A percentile compares a stretch with the other conserved stretches of the same genome.
phyloP scores from a whole-genome alignment of 768 basidiomycete species.

The Lactarius sp. region DNA sequence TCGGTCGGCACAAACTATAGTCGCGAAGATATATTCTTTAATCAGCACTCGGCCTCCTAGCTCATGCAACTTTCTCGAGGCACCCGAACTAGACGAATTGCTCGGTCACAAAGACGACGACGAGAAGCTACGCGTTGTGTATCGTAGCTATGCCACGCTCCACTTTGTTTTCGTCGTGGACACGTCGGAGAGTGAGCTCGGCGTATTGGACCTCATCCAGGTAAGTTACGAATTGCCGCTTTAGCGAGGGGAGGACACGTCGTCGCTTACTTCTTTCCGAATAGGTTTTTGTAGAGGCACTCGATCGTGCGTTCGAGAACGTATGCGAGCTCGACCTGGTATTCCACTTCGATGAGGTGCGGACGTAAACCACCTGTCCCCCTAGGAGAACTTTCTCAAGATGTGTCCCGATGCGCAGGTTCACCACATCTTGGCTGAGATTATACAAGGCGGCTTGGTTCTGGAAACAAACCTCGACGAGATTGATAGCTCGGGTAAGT shows the following conservation, averaged over 20 bases:
- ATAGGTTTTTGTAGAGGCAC: conserved; percentile 94
- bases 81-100: conserved; percentile 75
- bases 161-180: conserved; percentile 98
- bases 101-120: conserved; percentile 49
- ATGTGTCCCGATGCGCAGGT: conserved; percentile 46
- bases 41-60: conserved; percentile 75
- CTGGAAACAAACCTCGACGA: conserved; percentile 92
- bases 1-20: conserved; percentile 59
- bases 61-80: conserved; percentile 96
- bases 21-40: conserved; percentile 87
- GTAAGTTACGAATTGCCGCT: conserved; percentile 39
- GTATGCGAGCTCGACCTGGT: conserved; percentile 98
- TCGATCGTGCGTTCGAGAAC: conserved; percentile 95
- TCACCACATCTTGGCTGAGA: conserved; percentile 91
- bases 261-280: background rate
- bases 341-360: conserved; percentile 96
- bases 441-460: conserved; percentile 95
- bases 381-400: background rate
- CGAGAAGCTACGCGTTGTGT: conserved; percentile 80
- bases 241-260: background rate
- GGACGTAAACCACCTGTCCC: conserved; percentile 20
- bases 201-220: conserved; percentile 94
- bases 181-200: conserved; percentile 92
- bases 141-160: conserved; percentile 92
- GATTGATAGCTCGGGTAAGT: conserved; percentile 65